Evolutionary conservation across 1,284 basidiomycete species (phyloP).

Genomic region (Malassezia yamatoensis): DNA sequence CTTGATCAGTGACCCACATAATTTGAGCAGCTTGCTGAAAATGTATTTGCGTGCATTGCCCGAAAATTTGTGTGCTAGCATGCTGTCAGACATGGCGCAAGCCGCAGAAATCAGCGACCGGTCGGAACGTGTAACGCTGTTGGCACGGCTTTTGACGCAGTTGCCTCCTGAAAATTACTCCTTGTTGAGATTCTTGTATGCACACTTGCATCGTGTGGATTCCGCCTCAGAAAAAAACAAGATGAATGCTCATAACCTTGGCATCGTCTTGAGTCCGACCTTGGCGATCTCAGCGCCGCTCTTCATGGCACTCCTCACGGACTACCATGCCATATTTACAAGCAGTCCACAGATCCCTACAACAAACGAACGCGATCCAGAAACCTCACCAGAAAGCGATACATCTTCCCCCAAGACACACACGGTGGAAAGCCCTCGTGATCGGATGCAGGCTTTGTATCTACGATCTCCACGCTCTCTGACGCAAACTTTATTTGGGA

Average conservation of each 20-base stretch:
- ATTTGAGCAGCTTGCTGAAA: constrained; percentile 42
- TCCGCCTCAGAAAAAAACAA: constrained; percentile 83
- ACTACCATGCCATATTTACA: neutral
- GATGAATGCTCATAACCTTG: constrained; percentile 98
- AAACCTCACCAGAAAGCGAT: neutral
- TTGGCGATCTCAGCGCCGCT: constrained; percentile 23
- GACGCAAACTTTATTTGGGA: no score
- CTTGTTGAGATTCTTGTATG: constrained; percentile 77
- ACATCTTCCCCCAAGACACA: neutral
- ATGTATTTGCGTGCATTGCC: constrained; percentile 41
- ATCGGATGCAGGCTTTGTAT: neutral
- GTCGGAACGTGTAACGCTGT: constrained; percentile 73
- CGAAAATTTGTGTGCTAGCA: constrained; percentile 29
- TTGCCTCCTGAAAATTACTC: constrained; percentile 88
- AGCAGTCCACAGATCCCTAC: neutral
- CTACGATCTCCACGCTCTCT: neutral
- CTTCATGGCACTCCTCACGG: neutral
- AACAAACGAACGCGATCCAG: neutral
- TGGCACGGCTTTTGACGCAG: constrained; percentile 71
- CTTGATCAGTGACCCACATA: constrained; percentile 31
- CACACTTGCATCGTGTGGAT: constrained; percentile 90
- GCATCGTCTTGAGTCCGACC: constrained; percentile 64
- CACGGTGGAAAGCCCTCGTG: neutral
- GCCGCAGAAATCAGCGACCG: constrained; percentile 66
- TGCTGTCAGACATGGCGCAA: neutral